These are phyloP conservation scores for Lactifluus echinatus DNA, from an alignment of 768 basidiomycete genomes.

Conservation along the genomic window DNA sequence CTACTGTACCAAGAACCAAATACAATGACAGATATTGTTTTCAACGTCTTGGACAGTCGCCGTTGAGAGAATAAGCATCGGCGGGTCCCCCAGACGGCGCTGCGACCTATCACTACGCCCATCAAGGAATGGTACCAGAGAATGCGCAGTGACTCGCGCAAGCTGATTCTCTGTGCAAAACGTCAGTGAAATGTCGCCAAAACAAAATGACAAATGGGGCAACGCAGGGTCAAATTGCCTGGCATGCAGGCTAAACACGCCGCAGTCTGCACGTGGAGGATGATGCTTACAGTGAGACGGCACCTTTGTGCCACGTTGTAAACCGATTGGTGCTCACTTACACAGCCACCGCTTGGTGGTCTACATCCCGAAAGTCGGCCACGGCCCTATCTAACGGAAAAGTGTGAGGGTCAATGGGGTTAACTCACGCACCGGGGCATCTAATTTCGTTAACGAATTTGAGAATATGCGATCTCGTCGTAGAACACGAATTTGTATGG, in stretches of 20 bases:
- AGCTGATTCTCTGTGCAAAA: conserved; percentile 2
- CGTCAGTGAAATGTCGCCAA: background rate
- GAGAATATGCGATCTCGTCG: background rate
- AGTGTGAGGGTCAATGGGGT: background rate
- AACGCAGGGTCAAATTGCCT: background rate
- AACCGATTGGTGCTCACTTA: background rate
- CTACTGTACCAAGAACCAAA: conserved; percentile 11
- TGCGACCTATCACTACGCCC: conserved; percentile 13
- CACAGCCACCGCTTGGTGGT: background rate
- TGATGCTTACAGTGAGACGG: background rate
- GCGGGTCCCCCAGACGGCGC: conserved; percentile 7
- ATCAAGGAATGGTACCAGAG: conserved; percentile 10
- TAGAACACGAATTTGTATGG: background rate
- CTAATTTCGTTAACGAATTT: background rate
- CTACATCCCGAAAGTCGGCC: background rate
- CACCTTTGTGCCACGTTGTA: background rate
- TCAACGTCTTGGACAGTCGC: background rate
- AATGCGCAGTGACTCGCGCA: background rate
- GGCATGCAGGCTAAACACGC: conserved; percentile 15
- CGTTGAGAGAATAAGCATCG: background rate
- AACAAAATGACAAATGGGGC: background rate
- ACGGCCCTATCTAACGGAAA: background rate
- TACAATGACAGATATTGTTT: background rate
- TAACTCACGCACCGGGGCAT: background rate
- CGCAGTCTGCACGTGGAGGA: conserved; percentile 17